Percentiles rank a stretch among this genome's conserved stretches.
These are phyloP conservation scores for Chytriomyces hyalinus DNA, from an alignment of 192 early-diverging fungal species.

Conservation along the genomic window DNA sequence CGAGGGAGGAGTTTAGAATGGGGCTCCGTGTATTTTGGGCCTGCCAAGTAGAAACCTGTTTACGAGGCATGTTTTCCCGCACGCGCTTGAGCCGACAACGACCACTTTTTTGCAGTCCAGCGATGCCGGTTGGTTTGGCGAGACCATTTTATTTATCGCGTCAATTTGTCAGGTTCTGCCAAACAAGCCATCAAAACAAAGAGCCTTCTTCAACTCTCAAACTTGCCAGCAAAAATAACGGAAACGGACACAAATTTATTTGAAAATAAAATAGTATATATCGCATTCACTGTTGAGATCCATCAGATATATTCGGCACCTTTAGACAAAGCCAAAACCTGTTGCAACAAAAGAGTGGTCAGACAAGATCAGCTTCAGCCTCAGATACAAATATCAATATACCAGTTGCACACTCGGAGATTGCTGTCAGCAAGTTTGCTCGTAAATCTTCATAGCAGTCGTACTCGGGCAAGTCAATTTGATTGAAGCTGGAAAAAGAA, in stretches of 20 bases:
- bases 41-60: slow-evolving; percentile 37
- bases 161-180: neutral
- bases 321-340: too few relatives aligned
- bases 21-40: neutral
- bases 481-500: slow-evolving; percentile 81
- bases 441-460: slow-evolving; percentile 89
- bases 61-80: slow-evolving; percentile 56
- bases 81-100: slow-evolving; percentile 50
- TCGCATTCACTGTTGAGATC: too few relatives aligned
- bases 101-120: slow-evolving; percentile 56
- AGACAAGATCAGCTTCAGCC: too few relatives aligned
- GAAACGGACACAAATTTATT: neutral
- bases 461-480: slow-evolving; percentile 94
- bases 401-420: slow-evolving; percentile 89
- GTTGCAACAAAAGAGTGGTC: too few relatives aligned
- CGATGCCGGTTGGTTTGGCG: neutral
- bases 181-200: neutral
- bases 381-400: too few relatives aligned
- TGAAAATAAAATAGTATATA: too few relatives aligned
- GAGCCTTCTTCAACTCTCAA: neutral
- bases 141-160: neutral
- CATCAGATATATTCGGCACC: too few relatives aligned
- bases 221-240: neutral
- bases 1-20: neutral
- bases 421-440: slow-evolving; percentile 80